A percentile compares a stretch with the other conserved stretches of the same genome.
phyloP scores from a whole-genome alignment of 768 basidiomycete species.

The Agrocybe pediades region DNA sequence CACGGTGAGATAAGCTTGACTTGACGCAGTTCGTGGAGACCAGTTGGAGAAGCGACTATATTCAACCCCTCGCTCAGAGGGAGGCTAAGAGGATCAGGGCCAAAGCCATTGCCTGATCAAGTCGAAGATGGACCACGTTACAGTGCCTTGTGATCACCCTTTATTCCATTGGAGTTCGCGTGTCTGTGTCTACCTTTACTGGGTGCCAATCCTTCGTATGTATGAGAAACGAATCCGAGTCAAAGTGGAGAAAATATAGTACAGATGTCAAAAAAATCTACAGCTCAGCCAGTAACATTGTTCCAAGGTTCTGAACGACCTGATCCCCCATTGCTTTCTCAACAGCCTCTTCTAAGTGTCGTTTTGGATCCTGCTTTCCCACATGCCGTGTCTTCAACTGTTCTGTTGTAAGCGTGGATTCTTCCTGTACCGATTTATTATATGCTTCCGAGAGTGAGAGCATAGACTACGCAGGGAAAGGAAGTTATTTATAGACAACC shows the following conservation, averaged over 20 bases:
- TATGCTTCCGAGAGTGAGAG: conserved; percentile 89
- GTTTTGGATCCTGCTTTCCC: conserved; percentile 97
- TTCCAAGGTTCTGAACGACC: conserved; percentile 92
- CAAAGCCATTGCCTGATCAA: conserved; percentile 20
- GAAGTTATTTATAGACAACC: conserved; percentile 8
- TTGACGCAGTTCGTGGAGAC: not conserved
- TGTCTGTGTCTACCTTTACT: conserved; percentile 16
- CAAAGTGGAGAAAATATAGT: conserved; percentile 14
- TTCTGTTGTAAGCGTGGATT: conserved; percentile 90
- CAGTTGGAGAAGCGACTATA: conserved; percentile 6
- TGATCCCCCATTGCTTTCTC: conserved; percentile 99
- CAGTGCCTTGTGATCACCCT: too few relatives aligned
- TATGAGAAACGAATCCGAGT: not conserved
- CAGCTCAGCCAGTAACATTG: conserved; percentile 92
- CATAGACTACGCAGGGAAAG: conserved; percentile 78
- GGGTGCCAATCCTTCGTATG: conserved; percentile 1
- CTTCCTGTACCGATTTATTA: conserved; percentile 98
- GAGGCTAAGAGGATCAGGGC: conserved; percentile 2
- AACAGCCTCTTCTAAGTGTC: conserved; percentile 95
- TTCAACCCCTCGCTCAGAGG: conserved; percentile 12
- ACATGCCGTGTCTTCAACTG: conserved; percentile 97
- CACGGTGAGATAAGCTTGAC: not conserved
- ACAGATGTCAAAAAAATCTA: conserved; percentile 38
- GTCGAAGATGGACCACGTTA: not conserved
- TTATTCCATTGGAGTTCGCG: conserved; percentile 9